These are phyloP conservation scores for Aureobasidium sp. DNA, from an alignment of 2,329 filamentous ascomycete genomes.

Conservation along the genomic window DNA sequence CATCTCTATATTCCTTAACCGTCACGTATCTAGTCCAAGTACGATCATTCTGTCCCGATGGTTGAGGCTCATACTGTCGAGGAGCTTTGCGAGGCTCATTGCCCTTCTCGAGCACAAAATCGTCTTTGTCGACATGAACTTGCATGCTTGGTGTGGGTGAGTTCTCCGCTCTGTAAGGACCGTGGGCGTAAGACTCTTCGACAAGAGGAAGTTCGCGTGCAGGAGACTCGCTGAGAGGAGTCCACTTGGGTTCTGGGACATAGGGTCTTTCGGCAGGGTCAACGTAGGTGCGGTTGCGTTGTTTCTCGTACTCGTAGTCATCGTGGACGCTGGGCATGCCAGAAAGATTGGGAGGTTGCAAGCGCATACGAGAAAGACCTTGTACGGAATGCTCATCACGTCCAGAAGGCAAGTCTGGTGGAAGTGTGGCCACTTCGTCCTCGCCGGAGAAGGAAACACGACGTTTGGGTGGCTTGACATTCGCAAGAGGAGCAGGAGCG, in stretches of 20 bases:
- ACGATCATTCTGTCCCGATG: neutral
- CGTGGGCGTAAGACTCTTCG: neutral
- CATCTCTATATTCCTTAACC: conserved; percentile 4
- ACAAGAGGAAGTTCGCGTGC: conserved; percentile 1
- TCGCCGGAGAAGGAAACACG: neutral
- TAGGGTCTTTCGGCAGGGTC: neutral
- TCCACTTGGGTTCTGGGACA: neutral
- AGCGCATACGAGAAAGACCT: neutral
- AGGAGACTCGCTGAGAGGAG: conserved; percentile 9
- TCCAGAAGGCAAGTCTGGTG: neutral
- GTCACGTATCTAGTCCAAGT: conserved; percentile 1
- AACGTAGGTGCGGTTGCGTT: neutral
- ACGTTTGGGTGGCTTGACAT: neutral
- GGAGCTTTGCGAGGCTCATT: neutral
- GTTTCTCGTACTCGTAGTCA: neutral
- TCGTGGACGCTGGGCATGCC: neutral
- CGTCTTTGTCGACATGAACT: conserved; percentile 2
- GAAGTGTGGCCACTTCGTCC: neutral
- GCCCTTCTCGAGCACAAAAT: neutral
- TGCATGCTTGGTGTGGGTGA: conserved; percentile 8
- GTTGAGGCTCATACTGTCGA: neutral
- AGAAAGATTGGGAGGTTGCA: neutral
- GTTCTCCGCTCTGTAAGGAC: conserved; percentile 7
- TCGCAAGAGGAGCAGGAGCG: neutral
- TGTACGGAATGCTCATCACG: neutral